phyloP scores from a whole-genome alignment of 2,329 filamentous ascomycete genomes.

The Aspergillus ustus region DNA sequence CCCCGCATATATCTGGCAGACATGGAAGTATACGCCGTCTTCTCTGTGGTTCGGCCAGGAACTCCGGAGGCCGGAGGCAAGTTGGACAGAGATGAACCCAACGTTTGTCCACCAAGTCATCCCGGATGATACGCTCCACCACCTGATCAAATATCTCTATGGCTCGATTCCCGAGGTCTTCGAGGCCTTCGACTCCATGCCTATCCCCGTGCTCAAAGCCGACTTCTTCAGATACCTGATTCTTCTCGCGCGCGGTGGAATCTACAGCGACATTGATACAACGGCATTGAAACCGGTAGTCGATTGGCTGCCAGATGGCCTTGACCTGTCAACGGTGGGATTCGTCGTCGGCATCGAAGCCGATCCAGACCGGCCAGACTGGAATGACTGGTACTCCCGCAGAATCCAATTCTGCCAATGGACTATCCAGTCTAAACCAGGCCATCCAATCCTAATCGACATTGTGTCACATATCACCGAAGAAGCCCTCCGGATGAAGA shows the following conservation, averaged over 20 bases:
- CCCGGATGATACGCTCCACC: slow-evolving; percentile 82
- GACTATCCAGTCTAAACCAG: slow-evolving; percentile 96
- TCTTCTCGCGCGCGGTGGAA: slow-evolving; percentile 75
- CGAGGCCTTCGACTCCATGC: slow-evolving; percentile 74
- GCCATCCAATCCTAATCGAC: slow-evolving; percentile 88
- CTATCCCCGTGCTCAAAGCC: slow-evolving; percentile 75
- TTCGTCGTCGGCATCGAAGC: slow-evolving; percentile 95
- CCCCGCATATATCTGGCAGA: slow-evolving; percentile 98
- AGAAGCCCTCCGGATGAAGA: slow-evolving; percentile 76
- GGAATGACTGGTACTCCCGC: slow-evolving; percentile 94
- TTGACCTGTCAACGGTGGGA: slow-evolving; percentile 78
- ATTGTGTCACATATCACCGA: slow-evolving; percentile 85
- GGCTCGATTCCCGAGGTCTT: slow-evolving; percentile 78
- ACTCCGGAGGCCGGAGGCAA: slow-evolving; percentile 83
- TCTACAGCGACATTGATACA: slow-evolving; percentile 94
- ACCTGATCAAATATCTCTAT: slow-evolving; percentile 85
- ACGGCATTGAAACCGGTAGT: slow-evolving; percentile 78
- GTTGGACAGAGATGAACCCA: slow-evolving; percentile 86
- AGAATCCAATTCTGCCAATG: slow-evolving; percentile 98
- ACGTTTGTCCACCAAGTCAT: slow-evolving; percentile 96
- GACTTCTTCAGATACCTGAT: slow-evolving; percentile 79
- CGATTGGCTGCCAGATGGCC: slow-evolving; percentile 81
- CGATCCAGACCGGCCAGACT: slow-evolving; percentile 89
- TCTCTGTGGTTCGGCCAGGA: slow-evolving; percentile 73
- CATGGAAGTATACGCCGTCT: slow-evolving; percentile 87